Conservation (phyloP, 1,139 yeast species). For the Diutina pseudorugosa region DNA sequence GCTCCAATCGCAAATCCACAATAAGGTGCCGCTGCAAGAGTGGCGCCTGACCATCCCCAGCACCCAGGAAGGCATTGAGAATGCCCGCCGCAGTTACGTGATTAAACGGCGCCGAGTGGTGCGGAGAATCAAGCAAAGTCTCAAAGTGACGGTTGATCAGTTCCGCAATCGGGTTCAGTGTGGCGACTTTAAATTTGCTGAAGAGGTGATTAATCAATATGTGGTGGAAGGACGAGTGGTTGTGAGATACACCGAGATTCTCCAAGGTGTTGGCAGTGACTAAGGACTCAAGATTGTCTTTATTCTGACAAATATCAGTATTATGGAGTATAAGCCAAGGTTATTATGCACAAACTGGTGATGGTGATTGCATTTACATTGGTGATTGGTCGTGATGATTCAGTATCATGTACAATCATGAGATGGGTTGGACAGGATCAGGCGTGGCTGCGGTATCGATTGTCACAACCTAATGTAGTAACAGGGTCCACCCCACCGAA, state of each 20-base stretch:
- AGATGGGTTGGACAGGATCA: too few relatives aligned
- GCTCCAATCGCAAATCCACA: not conserved
- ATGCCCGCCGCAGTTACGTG: not conserved
- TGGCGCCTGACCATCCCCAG: not conserved
- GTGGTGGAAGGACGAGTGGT: not conserved
- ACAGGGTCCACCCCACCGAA: not conserved
- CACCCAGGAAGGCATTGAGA: not conserved
- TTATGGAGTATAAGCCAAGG: too few relatives aligned
- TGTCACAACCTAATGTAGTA: not conserved
- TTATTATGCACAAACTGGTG: too few relatives aligned
- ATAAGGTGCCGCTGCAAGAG: constrained; percentile 1
- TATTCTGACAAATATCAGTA: too few relatives aligned
- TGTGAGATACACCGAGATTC: not conserved
- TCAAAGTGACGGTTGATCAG: not conserved
- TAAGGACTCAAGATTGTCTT: too few relatives aligned
- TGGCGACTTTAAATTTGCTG: not conserved
- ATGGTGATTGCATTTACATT: too few relatives aligned
- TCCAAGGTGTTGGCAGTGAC: not conserved
- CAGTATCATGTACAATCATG: too few relatives aligned
- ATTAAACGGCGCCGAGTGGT: not conserved
- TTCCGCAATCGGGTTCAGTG: not conserved
- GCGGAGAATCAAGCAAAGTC: not conserved
- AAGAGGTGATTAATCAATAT: not conserved
- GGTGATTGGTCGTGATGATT: too few relatives aligned
- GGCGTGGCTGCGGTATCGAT: not conserved